A percentile compares a stretch with the other conserved stretches of the same genome.
Evolutionary conservation across 257 asterid species (phyloP).

Genomic region (Nicotiana paniculata): DNA sequence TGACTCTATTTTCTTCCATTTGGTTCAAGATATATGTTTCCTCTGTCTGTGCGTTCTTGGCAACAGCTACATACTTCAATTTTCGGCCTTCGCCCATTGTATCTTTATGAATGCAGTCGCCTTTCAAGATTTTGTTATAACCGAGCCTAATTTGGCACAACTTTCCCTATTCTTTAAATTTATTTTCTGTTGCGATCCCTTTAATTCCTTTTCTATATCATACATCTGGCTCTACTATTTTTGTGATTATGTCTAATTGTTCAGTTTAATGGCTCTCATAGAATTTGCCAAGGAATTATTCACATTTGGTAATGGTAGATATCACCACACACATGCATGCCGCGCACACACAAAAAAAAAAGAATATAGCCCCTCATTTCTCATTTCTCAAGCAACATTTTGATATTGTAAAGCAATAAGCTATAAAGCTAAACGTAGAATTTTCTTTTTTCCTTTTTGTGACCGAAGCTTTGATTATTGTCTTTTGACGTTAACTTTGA

Average conservation of each 20-base stretch:
- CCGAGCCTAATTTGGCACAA: neutral
- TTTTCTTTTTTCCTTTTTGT: neutral
- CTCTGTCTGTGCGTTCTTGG: constrained; percentile 48
- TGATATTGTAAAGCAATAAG: neutral
- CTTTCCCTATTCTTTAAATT: neutral
- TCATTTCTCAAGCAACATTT: too few relatives aligned
- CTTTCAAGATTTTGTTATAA: neutral
- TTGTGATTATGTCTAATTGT: neutral
- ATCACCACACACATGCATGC: neutral
- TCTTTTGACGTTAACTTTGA: neutral
- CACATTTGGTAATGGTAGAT: neutral
- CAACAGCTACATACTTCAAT: constrained; percentile 53
- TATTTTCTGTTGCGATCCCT: neutral
- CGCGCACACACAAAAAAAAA: too few relatives aligned
- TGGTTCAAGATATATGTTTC: constrained; percentile 72
- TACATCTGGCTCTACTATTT: neutral
- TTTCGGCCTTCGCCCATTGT: constrained; percentile 54
- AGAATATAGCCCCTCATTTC: too few relatives aligned
- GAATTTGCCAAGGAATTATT: neutral
- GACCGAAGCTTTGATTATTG: neutral
- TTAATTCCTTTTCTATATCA: neutral
- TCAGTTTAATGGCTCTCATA: neutral
- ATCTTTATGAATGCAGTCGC: constrained; percentile 15
- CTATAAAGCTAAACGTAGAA: too few relatives aligned
- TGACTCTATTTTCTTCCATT: constrained; percentile 59